Conservation (phyloP, 192 early-diverging fungal genomes). For the Coemansia sp. region DNA sequence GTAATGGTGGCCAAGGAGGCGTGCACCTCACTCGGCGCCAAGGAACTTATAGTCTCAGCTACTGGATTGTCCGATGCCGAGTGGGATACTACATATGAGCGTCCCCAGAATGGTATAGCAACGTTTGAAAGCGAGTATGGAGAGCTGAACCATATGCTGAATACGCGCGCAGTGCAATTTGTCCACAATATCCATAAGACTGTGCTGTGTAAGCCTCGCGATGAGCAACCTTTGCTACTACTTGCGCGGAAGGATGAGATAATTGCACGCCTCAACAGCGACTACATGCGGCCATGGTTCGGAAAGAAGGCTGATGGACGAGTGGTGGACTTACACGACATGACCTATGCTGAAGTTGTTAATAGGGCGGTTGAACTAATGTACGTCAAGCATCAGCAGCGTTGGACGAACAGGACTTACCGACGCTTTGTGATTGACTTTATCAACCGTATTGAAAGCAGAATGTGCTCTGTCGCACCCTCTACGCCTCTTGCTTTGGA, state of each 20-base stretch:
- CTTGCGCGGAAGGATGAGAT: slow-evolving; percentile 74
- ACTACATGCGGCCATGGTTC: slow-evolving; percentile 92
- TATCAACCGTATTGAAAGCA: slow-evolving; percentile 79
- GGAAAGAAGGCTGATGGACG: slow-evolving; percentile 75
- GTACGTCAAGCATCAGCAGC: slow-evolving; percentile 70
- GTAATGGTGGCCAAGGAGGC: slow-evolving; percentile 90
- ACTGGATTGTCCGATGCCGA: slow-evolving; percentile 73
- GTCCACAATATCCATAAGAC: slow-evolving; percentile 81
- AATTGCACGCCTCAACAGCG: no score
- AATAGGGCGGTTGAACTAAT: slow-evolving; percentile 78
- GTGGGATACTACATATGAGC: slow-evolving; percentile 73
- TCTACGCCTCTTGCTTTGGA: background rate
- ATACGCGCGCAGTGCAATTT: slow-evolving; percentile 75
- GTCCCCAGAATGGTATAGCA: slow-evolving; percentile 66
- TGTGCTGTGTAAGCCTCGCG: slow-evolving; percentile 76
- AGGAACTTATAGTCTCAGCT: slow-evolving; percentile 80
- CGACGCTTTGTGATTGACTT: slow-evolving; percentile 78
- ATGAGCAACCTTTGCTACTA: slow-evolving; percentile 73
- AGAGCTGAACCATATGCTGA: slow-evolving; percentile 90
- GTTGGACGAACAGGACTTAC: slow-evolving; percentile 80
- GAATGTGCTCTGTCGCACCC: slow-evolving; percentile 22
- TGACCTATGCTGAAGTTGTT: slow-evolving; percentile 91
- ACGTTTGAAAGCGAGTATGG: slow-evolving; percentile 86
- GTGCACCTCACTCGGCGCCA: slow-evolving; percentile 69
- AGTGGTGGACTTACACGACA: slow-evolving; percentile 79